Percentiles rank a stretch among this genome's conserved stretches.
These are phyloP conservation scores for Penicillium paxilli DNA, from an alignment of 495 filamentous ascomycete species.

Conservation along the genomic window DNA sequence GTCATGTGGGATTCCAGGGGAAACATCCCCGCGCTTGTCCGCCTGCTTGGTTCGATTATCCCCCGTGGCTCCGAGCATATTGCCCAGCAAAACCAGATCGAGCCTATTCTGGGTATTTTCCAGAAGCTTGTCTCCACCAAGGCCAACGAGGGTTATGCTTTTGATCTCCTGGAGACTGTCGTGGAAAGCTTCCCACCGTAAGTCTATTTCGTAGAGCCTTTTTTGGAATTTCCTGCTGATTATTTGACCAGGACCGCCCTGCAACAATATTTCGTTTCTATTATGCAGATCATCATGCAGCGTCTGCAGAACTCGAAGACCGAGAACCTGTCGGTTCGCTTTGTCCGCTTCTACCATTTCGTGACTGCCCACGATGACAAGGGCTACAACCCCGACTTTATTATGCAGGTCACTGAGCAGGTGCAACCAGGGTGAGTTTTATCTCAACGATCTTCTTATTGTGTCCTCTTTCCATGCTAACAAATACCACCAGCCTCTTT, in stretches of 20 bases:
- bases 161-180: constrained; percentile 84
- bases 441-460: background rate
- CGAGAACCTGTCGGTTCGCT: constrained; percentile 76
- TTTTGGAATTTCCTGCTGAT: constrained; percentile 7
- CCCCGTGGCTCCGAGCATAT: constrained; percentile 72
- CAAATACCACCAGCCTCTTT: constrained; percentile 63
- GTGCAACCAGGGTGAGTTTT: constrained; percentile 69
- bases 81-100: constrained; percentile 71
- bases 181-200: constrained; percentile 69
- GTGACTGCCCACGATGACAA: constrained; percentile 73
- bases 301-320: constrained; percentile 77
- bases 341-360: constrained; percentile 90
- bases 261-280: constrained; percentile 73
- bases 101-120: constrained; percentile 85
- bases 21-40: constrained; percentile 86
- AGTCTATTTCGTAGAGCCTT: constrained; percentile 25
- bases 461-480: background rate
- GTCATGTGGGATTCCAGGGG: constrained; percentile 84
- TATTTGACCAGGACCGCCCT: constrained; percentile 53
- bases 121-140: constrained; percentile 78
- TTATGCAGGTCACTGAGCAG: constrained; percentile 75
- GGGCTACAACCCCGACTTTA: constrained; percentile 85
- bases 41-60: constrained; percentile 81
- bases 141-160: constrained; percentile 74
- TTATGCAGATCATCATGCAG: constrained; percentile 79